phyloP scores from a whole-genome alignment of 2,329 filamentous ascomycete genomes.

The Bipolaris sorokiniana region DNA sequence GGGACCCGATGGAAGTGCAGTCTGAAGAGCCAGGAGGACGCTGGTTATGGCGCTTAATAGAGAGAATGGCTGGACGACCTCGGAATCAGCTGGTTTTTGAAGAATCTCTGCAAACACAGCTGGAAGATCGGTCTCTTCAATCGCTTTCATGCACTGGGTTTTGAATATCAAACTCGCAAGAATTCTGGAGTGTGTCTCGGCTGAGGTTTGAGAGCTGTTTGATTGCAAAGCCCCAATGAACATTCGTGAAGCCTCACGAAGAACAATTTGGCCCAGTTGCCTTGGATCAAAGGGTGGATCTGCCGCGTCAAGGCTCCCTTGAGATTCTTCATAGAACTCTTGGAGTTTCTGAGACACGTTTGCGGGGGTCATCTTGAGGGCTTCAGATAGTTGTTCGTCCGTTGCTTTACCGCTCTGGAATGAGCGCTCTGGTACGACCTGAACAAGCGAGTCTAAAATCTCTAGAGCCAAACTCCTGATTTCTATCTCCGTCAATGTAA shows the following conservation, averaged over 20 bases:
- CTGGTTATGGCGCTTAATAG: conserved; percentile 42
- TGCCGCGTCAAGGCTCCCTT: conserved; percentile 43
- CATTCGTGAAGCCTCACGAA: conserved; percentile 40
- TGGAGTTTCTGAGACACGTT: conserved; percentile 30
- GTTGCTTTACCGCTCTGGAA: conserved; percentile 23
- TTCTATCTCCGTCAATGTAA: conserved; percentile 19
- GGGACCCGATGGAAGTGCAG: conserved; percentile 27
- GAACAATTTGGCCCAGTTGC: conserved; percentile 36
- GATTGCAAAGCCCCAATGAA: conserved; percentile 33
- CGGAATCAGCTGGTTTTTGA: conserved; percentile 1
- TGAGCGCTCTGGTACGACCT: conserved; percentile 47
- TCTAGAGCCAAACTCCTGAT: conserved; percentile 40
- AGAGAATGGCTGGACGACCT: conserved; percentile 29
- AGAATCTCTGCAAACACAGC: conserved; percentile 34
- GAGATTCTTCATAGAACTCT: conserved; percentile 46
- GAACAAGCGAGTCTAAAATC: conserved; percentile 47
- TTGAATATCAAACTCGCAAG: conserved; percentile 46
- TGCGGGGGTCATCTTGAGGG: conserved; percentile 13
- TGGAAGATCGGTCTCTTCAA: conserved; percentile 37
- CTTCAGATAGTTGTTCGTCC: conserved; percentile 12
- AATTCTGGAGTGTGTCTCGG: conserved; percentile 42
- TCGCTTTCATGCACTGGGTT: conserved; percentile 29
- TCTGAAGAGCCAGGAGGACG: conserved; percentile 44
- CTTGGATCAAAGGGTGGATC: conserved; percentile 36
- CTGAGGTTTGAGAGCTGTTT: conserved; percentile 13